phyloP scores from a whole-genome alignment of 2,329 filamentous ascomycete species.

The Colletotrichum tropicicola region DNA sequence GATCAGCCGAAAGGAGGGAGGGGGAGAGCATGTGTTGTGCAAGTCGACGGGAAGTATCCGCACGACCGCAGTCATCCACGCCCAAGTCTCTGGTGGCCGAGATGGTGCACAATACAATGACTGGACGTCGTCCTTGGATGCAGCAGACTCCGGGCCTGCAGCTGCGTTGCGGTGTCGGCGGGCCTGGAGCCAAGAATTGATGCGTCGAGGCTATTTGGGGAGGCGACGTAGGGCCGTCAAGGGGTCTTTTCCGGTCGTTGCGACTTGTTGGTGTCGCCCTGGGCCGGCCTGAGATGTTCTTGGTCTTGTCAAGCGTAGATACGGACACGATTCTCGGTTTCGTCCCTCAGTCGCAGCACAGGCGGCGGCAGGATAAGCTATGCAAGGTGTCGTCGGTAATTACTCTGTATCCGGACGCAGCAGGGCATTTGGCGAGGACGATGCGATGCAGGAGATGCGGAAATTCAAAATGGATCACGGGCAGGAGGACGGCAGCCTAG shows the following conservation, averaged over 20 bases:
- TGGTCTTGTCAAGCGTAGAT: not conserved
- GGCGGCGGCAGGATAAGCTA: not conserved
- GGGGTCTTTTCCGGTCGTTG: not conserved
- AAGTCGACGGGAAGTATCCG: not conserved
- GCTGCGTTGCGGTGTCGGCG: too few species aligned
- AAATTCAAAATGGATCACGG: not conserved
- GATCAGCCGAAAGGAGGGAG: slow-evolving; percentile 26
- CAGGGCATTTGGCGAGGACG: too few species aligned
- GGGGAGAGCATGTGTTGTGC: slow-evolving; percentile 1
- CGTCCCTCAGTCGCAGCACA: not conserved
- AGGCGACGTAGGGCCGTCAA: slow-evolving; percentile 1
- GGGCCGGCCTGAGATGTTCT: not conserved
- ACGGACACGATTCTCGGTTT: too few species aligned
- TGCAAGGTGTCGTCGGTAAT: too few species aligned
- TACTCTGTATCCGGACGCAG: too few species aligned
- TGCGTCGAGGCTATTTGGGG: slow-evolving; percentile 16
- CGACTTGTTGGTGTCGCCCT: too few species aligned
- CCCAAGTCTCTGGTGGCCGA: too few species aligned
- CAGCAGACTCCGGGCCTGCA: too few species aligned
- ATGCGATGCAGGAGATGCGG: not conserved
- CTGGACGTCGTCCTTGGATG: too few species aligned
- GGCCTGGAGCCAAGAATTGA: slow-evolving; percentile 5
- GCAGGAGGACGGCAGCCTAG: not conserved
- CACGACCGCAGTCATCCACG: not conserved
- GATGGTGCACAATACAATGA: too few species aligned